Evolutionary conservation across 495 filamentous ascomycete species (phyloP), one percentile per base, ranked within the genome.

Genomic region (Penicillium ochrochloron): DNA sequence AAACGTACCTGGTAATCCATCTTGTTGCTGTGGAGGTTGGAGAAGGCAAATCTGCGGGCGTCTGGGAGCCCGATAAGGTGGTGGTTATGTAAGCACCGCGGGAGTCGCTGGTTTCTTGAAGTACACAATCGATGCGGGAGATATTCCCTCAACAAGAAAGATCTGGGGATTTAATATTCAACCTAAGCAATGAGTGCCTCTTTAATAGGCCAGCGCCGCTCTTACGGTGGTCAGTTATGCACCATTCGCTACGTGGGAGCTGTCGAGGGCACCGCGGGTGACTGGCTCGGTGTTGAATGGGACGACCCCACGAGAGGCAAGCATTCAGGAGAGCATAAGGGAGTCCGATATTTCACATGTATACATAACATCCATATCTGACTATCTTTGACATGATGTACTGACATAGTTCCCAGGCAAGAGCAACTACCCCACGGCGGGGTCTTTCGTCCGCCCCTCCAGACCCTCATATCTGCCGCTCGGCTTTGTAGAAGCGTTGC

Each of bases 211-310:
- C 86, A 94, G 73, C 88, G 95, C 6, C 79, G 93, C 48, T 96
- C 92, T 0, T 97, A 90, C 67, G 84, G 88, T 46, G 86, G 85
- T 25, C 82, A 86, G 35, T 72, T 88, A 41, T 96, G 93, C 75
- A 98, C 95, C 1, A 86, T 99, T 54, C 87, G 93, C 34, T 97
- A 93, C 70, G 79, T 91, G 66, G 95, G 95, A 53, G 71, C 79
- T 41, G 87, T 99, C 19, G 81, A 85, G 57, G 90, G 90, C 41
- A 95, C 92, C 21, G 79, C 84, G 23, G 92, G 92, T 34, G 82
- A 84, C 69, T 98, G 95, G 96, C 80, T 99, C 21, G 95, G 95
- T 29, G 92, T 98, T 21, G 95, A 99, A 82, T 99, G 96, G 96
- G 95, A 98, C 76, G 90, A 97, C 69, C 80, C 86, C 59, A 80